phyloP scores from a whole-genome alignment of 345 rosid species.

The Rhodamnia rubescens region DNA sequence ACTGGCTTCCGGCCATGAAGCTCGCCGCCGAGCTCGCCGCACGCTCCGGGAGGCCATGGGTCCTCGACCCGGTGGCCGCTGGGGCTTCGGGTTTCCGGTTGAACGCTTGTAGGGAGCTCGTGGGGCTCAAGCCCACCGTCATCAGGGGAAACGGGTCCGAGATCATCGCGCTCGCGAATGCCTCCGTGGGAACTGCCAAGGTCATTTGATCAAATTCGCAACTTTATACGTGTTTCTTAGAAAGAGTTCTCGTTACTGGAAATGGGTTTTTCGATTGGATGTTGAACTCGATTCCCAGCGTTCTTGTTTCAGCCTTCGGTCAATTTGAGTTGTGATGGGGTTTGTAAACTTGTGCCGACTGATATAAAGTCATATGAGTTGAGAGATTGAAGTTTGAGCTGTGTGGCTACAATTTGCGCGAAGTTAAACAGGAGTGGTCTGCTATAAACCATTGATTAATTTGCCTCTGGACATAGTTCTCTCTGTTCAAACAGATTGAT shows the following conservation, averaged over 20 bases:
- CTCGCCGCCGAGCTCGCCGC: constrained; percentile 43
- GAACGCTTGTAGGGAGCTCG: constrained; percentile 62
- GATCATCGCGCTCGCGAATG: constrained; percentile 56
- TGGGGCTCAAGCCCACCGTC: constrained; percentile 49
- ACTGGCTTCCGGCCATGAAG: constrained; percentile 77
- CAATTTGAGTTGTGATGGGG: not conserved
- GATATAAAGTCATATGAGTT: not conserved
- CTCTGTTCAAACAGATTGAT: not conserved
- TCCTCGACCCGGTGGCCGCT: constrained; percentile 89
- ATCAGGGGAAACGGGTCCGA: constrained; percentile 87
- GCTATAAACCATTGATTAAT: not conserved
- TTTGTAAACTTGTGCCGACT: not conserved
- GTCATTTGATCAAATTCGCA: constrained; percentile 8
- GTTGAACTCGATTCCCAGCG: not conserved
- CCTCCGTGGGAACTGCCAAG: constrained; percentile 46
- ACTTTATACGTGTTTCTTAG: not conserved
- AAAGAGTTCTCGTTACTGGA: not conserved
- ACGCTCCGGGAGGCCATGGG: constrained; percentile 59
- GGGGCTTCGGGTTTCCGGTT: constrained; percentile 66
- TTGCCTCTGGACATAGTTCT: not conserved
- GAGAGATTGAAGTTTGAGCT: not conserved
- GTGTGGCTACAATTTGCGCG: not conserved
- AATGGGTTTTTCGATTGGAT: not conserved
- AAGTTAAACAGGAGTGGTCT: not conserved
- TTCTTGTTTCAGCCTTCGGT: not conserved